Conservation (phyloP, 192 early-diverging fungal genomes). For the Coemansia pectinata region DNA sequence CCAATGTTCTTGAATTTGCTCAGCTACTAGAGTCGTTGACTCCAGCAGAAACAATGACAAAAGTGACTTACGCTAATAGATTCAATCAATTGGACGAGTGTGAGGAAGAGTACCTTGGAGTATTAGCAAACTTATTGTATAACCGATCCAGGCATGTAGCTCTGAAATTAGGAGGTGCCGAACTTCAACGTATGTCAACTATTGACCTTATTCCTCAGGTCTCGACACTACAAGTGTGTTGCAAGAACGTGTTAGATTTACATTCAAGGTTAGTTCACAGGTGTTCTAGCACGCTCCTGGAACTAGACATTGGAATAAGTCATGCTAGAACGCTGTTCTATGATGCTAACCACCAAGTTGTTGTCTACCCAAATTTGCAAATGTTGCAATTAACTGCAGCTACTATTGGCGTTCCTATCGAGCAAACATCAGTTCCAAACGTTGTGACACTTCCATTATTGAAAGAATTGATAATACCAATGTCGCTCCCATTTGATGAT, state of each 20-base stretch:
- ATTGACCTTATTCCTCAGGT: background rate
- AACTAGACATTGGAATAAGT: background rate
- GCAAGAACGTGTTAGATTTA: background rate
- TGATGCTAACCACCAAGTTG: background rate
- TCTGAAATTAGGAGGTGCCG: background rate
- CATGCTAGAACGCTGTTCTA: background rate
- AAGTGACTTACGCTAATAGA: too few relatives aligned
- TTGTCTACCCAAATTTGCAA: background rate
- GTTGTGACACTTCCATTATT: background rate
- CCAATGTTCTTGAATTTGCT: background rate
- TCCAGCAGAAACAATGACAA: background rate
- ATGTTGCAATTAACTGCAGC: background rate
- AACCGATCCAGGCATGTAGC: background rate
- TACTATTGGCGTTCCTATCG: background rate
- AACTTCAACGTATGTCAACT: background rate
- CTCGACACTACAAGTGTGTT: background rate
- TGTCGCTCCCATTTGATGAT: background rate
- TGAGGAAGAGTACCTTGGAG: too few relatives aligned
- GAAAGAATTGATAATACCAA: background rate
- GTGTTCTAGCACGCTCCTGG: background rate
- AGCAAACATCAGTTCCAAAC: background rate
- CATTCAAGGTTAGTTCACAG: background rate
- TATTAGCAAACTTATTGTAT: too few relatives aligned
- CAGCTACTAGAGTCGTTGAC: background rate
- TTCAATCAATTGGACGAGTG: too few relatives aligned